These are phyloP conservation scores for Isatis lusitanica DNA, from an alignment of 441 rosid genomes.

Conservation along the genomic window DNA sequence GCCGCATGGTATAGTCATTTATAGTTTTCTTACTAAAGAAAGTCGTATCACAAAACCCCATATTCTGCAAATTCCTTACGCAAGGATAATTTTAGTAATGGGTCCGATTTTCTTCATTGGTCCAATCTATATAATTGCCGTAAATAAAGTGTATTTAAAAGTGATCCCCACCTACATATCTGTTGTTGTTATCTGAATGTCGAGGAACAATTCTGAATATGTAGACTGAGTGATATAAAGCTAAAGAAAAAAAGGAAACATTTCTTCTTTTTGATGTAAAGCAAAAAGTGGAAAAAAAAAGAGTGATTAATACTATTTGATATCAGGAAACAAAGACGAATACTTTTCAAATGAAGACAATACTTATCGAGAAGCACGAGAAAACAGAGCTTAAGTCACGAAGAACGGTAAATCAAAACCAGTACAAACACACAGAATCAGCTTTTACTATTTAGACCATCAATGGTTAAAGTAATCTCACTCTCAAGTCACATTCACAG, in stretches of 20 bases:
- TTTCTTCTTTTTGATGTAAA: neutral
- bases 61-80: neutral
- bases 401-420: neutral
- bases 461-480: neutral
- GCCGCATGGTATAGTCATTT: neutral
- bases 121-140: no score
- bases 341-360: neutral
- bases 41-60: neutral
- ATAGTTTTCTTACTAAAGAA: neutral
- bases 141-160: no score
- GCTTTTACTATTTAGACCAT: neutral
- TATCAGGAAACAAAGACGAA: neutral
- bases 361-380: neutral
- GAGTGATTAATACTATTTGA: neutral
- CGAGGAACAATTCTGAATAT: neutral
- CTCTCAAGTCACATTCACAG: neutral
- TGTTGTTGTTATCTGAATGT: neutral
- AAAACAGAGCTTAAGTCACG: neutral
- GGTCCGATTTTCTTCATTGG: neutral
- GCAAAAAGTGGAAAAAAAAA: neutral
- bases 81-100: neutral
- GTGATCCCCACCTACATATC: neutral
- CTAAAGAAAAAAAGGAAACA: neutral
- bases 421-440: neutral
- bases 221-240: neutral